A percentile compares a stretch with the other conserved stretches of the same genome.
These are phyloP conservation scores for Tricladium varicosporioides DNA, from an alignment of 2,329 filamentous ascomycete species.

Conservation along the genomic window DNA sequence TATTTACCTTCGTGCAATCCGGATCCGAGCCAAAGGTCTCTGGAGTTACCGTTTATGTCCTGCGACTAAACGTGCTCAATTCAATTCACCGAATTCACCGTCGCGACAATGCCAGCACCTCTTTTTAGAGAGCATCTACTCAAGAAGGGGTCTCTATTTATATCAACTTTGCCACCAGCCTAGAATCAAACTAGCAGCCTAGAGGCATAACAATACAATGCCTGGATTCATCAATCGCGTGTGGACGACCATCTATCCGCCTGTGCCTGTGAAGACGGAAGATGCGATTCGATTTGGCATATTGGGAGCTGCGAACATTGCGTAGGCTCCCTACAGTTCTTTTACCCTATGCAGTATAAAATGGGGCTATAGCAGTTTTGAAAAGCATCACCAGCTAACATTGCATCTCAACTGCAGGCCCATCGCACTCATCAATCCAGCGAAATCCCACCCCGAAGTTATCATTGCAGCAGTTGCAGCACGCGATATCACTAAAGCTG, in stretches of 20 bases:
- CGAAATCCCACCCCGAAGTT: constrained; percentile 52
- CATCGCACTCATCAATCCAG: constrained; percentile 45
- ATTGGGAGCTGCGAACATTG: constrained; percentile 37
- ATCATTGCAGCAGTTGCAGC: constrained; percentile 52
- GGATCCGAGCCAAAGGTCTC: too few species aligned
- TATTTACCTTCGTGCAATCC: too few species aligned
- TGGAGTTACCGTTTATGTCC: too few species aligned
- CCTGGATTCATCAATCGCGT: constrained; percentile 9
- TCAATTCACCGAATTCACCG: too few species aligned
- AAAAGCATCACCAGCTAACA: background rate
- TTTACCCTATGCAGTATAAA: background rate
- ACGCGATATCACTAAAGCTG: constrained; percentile 45
- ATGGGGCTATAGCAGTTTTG: background rate
- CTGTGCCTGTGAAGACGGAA: constrained; percentile 14
- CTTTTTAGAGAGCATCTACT: too few species aligned
- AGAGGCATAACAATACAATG: too few species aligned
- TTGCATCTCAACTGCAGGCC: constrained; percentile 31
- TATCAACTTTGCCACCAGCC: too few species aligned
- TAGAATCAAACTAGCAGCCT: too few species aligned
- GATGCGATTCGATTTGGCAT: constrained; percentile 36
- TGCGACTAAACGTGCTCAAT: too few species aligned
- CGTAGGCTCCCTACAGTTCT: constrained; percentile 23
- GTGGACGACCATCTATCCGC: constrained; percentile 15
- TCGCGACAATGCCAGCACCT: too few species aligned
- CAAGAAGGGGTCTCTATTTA: too few species aligned